phyloP scores from a whole-genome alignment of 2,329 filamentous ascomycete genomes.

The Verticillium zaregamsianum region DNA sequence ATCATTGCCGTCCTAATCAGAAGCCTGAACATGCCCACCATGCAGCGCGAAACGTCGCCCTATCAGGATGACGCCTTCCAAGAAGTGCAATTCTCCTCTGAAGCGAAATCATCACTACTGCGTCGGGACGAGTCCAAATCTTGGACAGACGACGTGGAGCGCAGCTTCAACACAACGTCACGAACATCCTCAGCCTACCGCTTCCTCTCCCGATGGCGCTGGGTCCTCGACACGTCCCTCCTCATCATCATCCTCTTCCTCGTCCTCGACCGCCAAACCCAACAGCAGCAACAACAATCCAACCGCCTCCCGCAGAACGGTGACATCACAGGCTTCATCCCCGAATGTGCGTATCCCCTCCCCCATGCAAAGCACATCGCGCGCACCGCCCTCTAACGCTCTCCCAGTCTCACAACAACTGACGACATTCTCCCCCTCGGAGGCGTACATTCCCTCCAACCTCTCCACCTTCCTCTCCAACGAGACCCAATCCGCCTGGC shows the following conservation, averaged over 20 bases:
- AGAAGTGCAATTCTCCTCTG: not conserved
- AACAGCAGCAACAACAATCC: conserved; percentile 1
- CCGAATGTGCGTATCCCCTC: conserved; percentile 22
- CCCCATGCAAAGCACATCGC: not conserved
- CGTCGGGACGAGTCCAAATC: conserved; percentile 7
- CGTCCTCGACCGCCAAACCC: conserved; percentile 24
- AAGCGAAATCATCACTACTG: not conserved
- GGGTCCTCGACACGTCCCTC: conserved; percentile 29
- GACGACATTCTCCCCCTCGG: conserved; percentile 30
- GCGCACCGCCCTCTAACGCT: not conserved
- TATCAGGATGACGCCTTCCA: not conserved
- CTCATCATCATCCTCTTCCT: conserved; percentile 29
- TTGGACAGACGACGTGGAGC: conserved; percentile 10
- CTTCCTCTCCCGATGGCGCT: conserved; percentile 9
- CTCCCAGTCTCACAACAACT: conserved; percentile 32
- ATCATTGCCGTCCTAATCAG: not conserved
- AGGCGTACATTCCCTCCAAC: conserved; percentile 31
- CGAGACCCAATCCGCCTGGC: conserved; percentile 27
- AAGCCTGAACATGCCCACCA: not conserved
- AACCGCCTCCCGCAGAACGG: conserved; percentile 26
- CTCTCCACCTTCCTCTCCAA: conserved; percentile 33
- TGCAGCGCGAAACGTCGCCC: not conserved
- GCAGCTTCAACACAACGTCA: not conserved
- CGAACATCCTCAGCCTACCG: not conserved
- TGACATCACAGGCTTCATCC: conserved; percentile 36